Base-by-base conservation (phyloP, 139 green algal genomes). In the Deuterostichococcus epilithicus region DNA sequence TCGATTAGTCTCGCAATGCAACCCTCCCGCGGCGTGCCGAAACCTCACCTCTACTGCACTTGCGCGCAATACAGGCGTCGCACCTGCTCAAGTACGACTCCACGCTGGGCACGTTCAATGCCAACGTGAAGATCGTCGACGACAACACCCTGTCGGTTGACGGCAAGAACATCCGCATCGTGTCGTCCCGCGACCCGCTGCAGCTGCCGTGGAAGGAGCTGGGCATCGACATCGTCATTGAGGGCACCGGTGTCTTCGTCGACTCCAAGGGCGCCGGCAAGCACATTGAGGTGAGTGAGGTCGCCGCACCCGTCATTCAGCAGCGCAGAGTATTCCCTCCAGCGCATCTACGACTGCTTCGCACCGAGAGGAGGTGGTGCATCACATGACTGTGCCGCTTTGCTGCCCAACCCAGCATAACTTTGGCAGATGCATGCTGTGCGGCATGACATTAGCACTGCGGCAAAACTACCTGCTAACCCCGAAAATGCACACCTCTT, bases 71-170 rank as follows among this genome's bases (percentile, higher is more conserved):
- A 70, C 94, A 98, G 93, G 95, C 95, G 66, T 89, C 84, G 76
- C 95, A 99, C 93, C 90, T 99, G 88, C 89, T 99, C 71, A 99
- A 99, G 93, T 99, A 99, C 84, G 96, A 99, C 88, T 97, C 94
- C 78, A 98, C 94, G 72, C 92, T 98, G 73, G 96, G 96, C 73
- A 97, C 90, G 28, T 99, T 98, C 88, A 72, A 87, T 58, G 93
- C 93, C 52, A 94, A 98, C 35, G 93, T 99, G 37, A 94, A 98
- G 91, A 78, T 93, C 32, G 85, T 94, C n/a, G 93, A 94, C 80
- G 94, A 99, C 82, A 81, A 78, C 71, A 86, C 83, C 83, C 92
- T 99, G 80, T 88, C 83, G 59, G 92, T 99, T 37, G 90, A 98
- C 83, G 96, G 95, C 85, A 98, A 98, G 91, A 66, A 77, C 52